Evolutionary conservation across 2,329 filamentous ascomycete genomes (phyloP), one percentile per base, ranked within the genome.

Genomic region (Cladorrhinum sp.): DNA sequence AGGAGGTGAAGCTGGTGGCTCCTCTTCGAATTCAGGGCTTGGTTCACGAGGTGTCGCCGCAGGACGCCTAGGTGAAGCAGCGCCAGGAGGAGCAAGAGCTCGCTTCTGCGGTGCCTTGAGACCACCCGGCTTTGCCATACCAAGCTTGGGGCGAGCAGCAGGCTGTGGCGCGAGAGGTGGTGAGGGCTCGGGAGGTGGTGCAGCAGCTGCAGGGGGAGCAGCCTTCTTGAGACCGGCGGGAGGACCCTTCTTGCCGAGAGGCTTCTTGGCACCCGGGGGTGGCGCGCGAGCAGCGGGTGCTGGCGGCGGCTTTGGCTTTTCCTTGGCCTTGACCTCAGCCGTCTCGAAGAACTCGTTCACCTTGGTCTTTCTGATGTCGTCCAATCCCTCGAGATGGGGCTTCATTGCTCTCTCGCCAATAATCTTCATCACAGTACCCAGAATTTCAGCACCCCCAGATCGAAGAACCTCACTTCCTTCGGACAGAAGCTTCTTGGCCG

Each of bases 381-480:
- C 95, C 2, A 99, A 80, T 2, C 92, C 92, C 65, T 97, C 93
- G 16, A 99, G 78, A 72, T 96, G 90, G 8, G 91, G 89, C 49
- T 90, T 92, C 95, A 99, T 99, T 56, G 91, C 91, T 60, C 95
- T 86, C 75, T 99, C 96, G 48, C 95, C 93, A 78, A 98, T 91
- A 58, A 99, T 98, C 78, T 98, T 99, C 95, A 97, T 98, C 54
- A 99, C 76, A 0, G 93, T 96, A 65, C 96, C 95, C 2, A 99
- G 79, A 32, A 95, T 87, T 74, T 99, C 95, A 13, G 93, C 93
- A 73, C 93, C 95, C 27, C 92, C 92, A 53, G 93, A 89, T 75
- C 95, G 86, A 61, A 96, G 85, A 2, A 84, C 88, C 68, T 96
- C 93, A 67, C 88, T 93, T 0, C 91, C 93, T 72, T 99, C 95